phyloP scores from a whole-genome alignment of 1,284 basidiomycete genomes.

The Leccinum griseonigrum region DNA sequence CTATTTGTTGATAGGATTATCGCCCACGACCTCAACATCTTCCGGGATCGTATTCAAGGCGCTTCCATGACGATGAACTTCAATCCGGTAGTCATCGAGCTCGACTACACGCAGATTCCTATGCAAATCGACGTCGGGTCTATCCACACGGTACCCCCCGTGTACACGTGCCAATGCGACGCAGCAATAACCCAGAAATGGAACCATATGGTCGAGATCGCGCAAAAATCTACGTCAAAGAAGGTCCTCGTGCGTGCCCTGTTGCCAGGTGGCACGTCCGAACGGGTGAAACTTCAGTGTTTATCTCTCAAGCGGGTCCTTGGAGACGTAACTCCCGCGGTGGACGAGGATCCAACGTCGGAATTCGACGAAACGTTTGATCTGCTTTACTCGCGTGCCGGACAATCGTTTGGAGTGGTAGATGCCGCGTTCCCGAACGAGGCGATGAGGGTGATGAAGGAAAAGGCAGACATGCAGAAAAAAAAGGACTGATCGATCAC shows the following conservation, averaged over 20 bases:
- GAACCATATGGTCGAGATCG: constrained; percentile 29
- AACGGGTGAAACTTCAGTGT: constrained; percentile 29
- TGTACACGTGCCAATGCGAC: constrained; percentile 26
- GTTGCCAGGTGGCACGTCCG: constrained; percentile 24
- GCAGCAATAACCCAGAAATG: constrained; percentile 22
- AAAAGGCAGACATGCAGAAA: constrained; percentile 6
- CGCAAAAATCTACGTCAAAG: constrained; percentile 20
- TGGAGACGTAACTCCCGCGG: constrained; percentile 3
- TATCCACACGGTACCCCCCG: constrained; percentile 3
- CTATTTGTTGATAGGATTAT: constrained; percentile 28
- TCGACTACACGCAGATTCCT: constrained; percentile 28
- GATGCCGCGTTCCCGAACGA: constrained; percentile 26
- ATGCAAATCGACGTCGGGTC: constrained; percentile 20
- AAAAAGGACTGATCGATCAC: background rate
- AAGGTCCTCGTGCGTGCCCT: constrained; percentile 31
- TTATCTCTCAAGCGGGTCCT: constrained; percentile 23
- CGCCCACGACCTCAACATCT: constrained; percentile 15
- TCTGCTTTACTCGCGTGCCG: constrained; percentile 27
- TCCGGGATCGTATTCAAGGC: constrained; percentile 21
- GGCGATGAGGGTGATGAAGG: constrained; percentile 12
- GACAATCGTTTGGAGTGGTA: constrained; percentile 18
- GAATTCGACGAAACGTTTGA: constrained; percentile 26
- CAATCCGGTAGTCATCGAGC: constrained; percentile 24
- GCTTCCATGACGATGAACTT: constrained; percentile 1
- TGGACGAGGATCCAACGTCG: constrained; percentile 17